A percentile compares a stretch with the other conserved stretches of the same genome.
These are phyloP conservation scores for Cylindrotheca closterium DNA, from an alignment of 108 stramenopile species.

Conservation along the genomic window DNA sequence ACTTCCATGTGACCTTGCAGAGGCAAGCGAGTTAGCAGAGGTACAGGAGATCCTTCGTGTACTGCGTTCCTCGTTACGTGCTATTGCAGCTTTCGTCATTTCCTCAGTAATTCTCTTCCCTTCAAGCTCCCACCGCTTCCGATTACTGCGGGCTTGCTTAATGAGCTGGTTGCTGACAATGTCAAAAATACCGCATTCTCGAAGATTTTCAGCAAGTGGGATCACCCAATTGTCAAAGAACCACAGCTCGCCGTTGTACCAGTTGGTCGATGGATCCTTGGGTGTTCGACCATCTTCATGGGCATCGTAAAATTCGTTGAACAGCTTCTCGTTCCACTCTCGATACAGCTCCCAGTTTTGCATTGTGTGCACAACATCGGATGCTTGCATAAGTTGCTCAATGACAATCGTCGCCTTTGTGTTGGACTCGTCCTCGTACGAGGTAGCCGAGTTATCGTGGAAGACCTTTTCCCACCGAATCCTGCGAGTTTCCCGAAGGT, in stretches of 20 bases:
- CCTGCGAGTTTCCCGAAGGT: conserved; percentile 16
- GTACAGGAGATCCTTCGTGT: background rate
- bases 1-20: background rate
- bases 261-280: conserved; percentile 21
- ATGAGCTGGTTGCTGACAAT: conserved; percentile 22
- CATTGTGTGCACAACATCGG: conserved; percentile 60
- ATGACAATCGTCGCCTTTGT: conserved; percentile 30
- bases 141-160: conserved; percentile 13
- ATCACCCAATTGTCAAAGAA: conserved; percentile 55
- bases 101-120: background rate
- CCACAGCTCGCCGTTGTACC: conserved; percentile 49
- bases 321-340: conserved; percentile 53
- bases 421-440: background rate
- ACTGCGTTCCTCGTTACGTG: background rate
- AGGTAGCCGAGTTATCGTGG: conserved; percentile 5
- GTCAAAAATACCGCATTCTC: conserved; percentile 49
- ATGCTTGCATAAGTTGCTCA: conserved; percentile 52
- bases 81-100: background rate
- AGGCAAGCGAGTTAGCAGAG: background rate
- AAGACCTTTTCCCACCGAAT: conserved; percentile 22
- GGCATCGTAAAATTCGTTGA: conserved; percentile 37
- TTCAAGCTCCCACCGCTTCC: conserved; percentile 20
- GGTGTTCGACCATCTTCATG: conserved; percentile 20
- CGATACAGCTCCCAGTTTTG: conserved; percentile 53
- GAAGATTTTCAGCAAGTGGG: conserved; percentile 47